Percentiles rank a stretch among this genome's conserved stretches.
Evolutionary conservation across 306 rosid species (phyloP).

Genomic region (Prunus campanulata): DNA sequence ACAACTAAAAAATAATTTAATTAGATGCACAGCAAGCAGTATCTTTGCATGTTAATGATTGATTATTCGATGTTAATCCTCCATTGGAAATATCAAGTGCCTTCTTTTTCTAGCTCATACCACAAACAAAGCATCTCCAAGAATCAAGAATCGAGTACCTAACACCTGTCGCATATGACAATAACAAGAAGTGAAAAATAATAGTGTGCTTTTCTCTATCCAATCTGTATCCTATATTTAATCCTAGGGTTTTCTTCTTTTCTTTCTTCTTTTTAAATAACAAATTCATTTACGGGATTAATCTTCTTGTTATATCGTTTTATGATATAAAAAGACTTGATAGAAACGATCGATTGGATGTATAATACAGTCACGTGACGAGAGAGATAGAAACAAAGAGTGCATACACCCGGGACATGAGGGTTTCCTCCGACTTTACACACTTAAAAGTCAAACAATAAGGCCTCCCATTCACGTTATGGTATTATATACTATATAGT

Average conservation of each 20-base stretch:
- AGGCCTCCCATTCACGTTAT: background rate
- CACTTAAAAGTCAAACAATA: background rate
- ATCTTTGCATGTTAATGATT: background rate
- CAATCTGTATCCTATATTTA: background rate
- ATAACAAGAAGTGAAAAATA: background rate
- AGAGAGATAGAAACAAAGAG: no score
- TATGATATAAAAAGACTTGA: no score
- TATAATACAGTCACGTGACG: accelerated
- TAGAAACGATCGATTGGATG: accelerated
- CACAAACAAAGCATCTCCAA: background rate
- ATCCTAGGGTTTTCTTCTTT: no score
- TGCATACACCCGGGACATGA: accelerated
- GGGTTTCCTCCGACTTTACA: background rate
- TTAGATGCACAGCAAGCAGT: background rate
- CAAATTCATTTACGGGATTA: background rate
- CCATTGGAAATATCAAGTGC: background rate
- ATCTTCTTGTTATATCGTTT: background rate
- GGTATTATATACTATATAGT: no score
- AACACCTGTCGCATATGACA: background rate
- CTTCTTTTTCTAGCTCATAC: background rate
- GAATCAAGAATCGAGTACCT: background rate
- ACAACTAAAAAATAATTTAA: background rate
- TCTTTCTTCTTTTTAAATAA: no score
- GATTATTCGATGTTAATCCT: background rate
- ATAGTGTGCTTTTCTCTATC: background rate